Percentiles rank a stretch among this genome's conserved stretches.
These are phyloP conservation scores for Lecanicillium sp. DNA, from an alignment of 2,329 filamentous ascomycete species.

Conservation along the genomic window DNA sequence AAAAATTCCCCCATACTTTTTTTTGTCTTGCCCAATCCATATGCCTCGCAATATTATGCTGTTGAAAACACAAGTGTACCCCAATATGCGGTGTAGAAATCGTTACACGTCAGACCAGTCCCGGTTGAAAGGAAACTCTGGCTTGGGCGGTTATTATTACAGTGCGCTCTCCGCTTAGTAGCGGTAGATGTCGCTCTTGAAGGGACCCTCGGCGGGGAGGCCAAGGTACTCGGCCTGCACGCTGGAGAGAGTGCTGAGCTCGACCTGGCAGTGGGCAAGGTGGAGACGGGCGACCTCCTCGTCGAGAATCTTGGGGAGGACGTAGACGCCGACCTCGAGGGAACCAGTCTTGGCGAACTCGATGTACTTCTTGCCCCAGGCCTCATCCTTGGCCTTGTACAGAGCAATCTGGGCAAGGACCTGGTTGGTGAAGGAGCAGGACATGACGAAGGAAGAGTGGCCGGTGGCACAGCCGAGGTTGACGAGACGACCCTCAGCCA, in stretches of 20 bases:
- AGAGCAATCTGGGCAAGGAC: constrained; percentile 98
- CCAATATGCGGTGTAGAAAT: constrained; percentile 26
- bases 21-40: constrained; percentile 24
- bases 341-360: constrained; percentile 92
- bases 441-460: constrained; percentile 99
- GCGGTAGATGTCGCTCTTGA: constrained; percentile 78
- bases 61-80: constrained; percentile 38
- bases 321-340: constrained; percentile 89
- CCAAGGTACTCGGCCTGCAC: constrained; percentile 95
- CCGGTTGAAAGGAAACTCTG: constrained; percentile 36
- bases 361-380: constrained; percentile 87
- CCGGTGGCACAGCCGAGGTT: constrained; percentile 99
- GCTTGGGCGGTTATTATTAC: constrained; percentile 25
- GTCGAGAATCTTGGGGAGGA: constrained; percentile 96
- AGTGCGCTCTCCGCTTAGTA: constrained; percentile 32
- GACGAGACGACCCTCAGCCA: constrained; percentile 97
- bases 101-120: constrained; percentile 29
- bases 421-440: constrained; percentile 99
- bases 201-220: constrained; percentile 79
- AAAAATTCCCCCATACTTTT: constrained; percentile 20
- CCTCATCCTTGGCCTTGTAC: constrained; percentile 85
- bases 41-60: constrained; percentile 39
- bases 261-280: constrained; percentile 86
- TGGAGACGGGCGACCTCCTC: constrained; percentile 97
- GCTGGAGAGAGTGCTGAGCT: constrained; percentile 78